Conservation (phyloP, 768 basidiomycete species). For the Tricholoma flavovirens region DNA sequence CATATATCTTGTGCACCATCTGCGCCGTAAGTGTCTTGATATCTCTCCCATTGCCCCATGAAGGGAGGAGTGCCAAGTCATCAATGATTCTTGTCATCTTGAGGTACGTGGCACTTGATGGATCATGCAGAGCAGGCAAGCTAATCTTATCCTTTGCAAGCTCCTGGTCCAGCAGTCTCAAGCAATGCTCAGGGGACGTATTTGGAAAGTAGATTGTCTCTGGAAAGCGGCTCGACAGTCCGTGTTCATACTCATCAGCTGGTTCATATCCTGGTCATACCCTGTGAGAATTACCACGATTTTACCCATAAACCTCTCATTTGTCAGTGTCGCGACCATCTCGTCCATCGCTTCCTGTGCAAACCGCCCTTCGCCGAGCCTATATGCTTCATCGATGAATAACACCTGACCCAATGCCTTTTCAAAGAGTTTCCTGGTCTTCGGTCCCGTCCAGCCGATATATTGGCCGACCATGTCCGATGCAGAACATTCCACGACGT, state of each 20-base stretch:
- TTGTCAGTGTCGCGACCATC: slow-evolving; percentile 56
- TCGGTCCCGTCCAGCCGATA: slow-evolving; percentile 68
- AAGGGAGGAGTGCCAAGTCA: neutral
- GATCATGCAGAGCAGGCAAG: slow-evolving; percentile 27
- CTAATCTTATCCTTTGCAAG: slow-evolving; percentile 38
- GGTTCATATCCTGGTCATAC: slow-evolving; percentile 63
- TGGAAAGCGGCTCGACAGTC: slow-evolving; percentile 64
- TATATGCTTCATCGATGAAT: slow-evolving; percentile 70
- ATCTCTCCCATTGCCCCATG: neutral
- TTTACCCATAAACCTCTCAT: slow-evolving; percentile 50
- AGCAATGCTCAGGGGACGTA: slow-evolving; percentile 43
- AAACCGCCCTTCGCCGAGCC: slow-evolving; percentile 53
- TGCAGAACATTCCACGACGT: slow-evolving; percentile 64
- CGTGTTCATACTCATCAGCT: slow-evolving; percentile 51
- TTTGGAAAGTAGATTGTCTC: slow-evolving; percentile 52
- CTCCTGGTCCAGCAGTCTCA: slow-evolving; percentile 42
- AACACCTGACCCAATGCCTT: slow-evolving; percentile 63
- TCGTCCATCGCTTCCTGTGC: slow-evolving; percentile 72
- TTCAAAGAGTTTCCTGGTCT: slow-evolving; percentile 53
- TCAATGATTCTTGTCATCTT: neutral
- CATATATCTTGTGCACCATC: neutral
- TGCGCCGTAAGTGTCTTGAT: neutral
- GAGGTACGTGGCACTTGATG: neutral
- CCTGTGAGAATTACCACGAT: slow-evolving; percentile 66
- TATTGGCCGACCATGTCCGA: slow-evolving; percentile 65